phyloP scores from a whole-genome alignment of 2,329 filamentous ascomycete species.

The Fusarium verticillioides region DNA sequence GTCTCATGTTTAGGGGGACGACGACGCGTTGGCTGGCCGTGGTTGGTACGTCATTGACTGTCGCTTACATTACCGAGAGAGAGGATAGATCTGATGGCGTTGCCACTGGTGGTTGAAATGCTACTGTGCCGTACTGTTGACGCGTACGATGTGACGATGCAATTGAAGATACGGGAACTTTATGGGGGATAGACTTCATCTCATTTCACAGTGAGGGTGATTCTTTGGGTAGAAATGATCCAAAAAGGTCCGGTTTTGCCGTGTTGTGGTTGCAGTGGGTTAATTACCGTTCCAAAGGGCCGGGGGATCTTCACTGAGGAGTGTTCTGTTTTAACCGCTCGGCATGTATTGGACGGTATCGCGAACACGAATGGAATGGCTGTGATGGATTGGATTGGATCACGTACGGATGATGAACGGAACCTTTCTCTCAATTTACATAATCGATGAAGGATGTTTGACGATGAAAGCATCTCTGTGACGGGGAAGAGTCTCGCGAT shows the following conservation, averaged over 20 bases:
- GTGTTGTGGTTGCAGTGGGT: neutral
- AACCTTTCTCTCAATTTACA: no score
- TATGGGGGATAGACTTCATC: neutral
- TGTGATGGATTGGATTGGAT: neutral
- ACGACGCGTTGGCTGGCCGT: neutral
- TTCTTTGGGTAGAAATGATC: neutral
- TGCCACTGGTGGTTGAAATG: no score
- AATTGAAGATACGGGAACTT: neutral
- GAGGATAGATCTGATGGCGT: neutral
- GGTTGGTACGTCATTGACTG: neutral
- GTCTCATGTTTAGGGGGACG: neutral
- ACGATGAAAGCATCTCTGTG: accelerated
- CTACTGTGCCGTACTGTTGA: neutral
- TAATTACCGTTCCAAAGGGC: neutral
- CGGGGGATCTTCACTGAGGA: neutral
- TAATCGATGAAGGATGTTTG: neutral
- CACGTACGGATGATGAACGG: neutral
- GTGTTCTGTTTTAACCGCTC: neutral
- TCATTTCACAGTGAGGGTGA: neutral
- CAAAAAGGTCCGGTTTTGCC: neutral
- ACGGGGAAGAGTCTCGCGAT: neutral
- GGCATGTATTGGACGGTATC: neutral
- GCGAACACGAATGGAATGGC: neutral
- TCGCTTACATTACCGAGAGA: neutral
- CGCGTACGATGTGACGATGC: neutral